A percentile compares a stretch with the other conserved stretches of the same genome.
These are phyloP conservation scores for Oidiodendron maius DNA, from an alignment of 495 filamentous ascomycete species.

Conservation along the genomic window DNA sequence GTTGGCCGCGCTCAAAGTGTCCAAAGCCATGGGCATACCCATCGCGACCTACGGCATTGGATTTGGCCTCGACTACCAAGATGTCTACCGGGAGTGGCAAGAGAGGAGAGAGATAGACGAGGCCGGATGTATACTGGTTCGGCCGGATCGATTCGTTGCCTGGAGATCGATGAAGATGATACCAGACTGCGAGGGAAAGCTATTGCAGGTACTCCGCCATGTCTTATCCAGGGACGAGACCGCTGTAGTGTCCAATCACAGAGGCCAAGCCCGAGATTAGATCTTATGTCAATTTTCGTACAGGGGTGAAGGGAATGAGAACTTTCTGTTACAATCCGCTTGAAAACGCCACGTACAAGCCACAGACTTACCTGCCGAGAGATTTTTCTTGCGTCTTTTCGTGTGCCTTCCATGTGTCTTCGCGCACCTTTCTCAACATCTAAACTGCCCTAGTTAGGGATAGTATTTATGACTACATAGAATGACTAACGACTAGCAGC, in stretches of 20 bases:
- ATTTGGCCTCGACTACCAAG: conserved; percentile 40
- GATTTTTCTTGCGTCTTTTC: too few relatives aligned
- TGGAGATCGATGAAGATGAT: conserved; percentile 22
- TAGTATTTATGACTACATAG: too few relatives aligned
- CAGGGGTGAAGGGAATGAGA: too few relatives aligned
- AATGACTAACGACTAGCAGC: too few relatives aligned
- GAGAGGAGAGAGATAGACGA: conserved; percentile 37
- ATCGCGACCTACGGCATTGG: conserved; percentile 42
- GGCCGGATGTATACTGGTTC: conserved; percentile 39
- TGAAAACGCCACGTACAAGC: too few relatives aligned
- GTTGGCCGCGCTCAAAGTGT: conserved; percentile 29
- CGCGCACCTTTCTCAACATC: too few relatives aligned
- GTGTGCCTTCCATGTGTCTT: too few relatives aligned
- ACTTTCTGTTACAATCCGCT: too few relatives aligned
- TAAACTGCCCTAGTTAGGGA: too few relatives aligned
- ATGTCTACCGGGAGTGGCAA: conserved; percentile 45
- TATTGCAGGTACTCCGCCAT: conserved; percentile 22
- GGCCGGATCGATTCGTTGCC: conserved; percentile 41
- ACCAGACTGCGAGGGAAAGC: conserved; percentile 18
- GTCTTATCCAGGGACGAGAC: conserved; percentile 1
- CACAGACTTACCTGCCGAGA: too few relatives aligned
- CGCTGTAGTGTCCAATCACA: background rate
- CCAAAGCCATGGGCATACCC: conserved; percentile 25
- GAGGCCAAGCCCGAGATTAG: too few relatives aligned
- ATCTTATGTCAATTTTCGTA: too few relatives aligned